phyloP scores from a whole-genome alignment of 768 basidiomycete species.

The Suillus subalutaceus region DNA sequence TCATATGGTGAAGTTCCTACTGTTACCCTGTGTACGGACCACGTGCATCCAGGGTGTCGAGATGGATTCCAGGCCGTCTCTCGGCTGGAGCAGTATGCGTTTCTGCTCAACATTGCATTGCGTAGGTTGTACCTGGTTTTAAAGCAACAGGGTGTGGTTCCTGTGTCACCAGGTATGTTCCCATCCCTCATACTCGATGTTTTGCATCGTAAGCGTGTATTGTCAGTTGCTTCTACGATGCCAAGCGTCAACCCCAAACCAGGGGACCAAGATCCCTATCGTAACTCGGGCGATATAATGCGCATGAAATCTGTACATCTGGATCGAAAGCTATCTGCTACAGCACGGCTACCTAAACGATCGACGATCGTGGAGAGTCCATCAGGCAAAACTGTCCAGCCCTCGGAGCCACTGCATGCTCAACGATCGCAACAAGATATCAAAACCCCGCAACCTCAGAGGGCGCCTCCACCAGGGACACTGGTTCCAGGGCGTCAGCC shows the following conservation, averaged over 20 bases:
- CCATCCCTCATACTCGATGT: conserved; percentile 10
- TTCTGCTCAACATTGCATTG: conserved; percentile 93
- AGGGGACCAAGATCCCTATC: conserved; percentile 72
- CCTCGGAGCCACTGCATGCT: conserved; percentile 55
- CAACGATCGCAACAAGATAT: conserved; percentile 51
- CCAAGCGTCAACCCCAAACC: conserved; percentile 35
- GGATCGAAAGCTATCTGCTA: conserved; percentile 94
- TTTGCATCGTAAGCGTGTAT: conserved; percentile 15
- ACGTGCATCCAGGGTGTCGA: conserved; percentile 67
- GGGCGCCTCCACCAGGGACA: conserved; percentile 40
- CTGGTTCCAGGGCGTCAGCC: conserved; percentile 39
- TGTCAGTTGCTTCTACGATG: conserved; percentile 32
- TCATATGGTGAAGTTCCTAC: conserved; percentile 77
- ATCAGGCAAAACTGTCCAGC: conserved; percentile 81
- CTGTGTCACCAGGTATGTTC: conserved; percentile 70
- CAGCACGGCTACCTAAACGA: conserved; percentile 87
- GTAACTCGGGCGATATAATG: conserved; percentile 89
- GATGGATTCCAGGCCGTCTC: conserved; percentile 90
- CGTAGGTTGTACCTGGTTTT: conserved; percentile 85
- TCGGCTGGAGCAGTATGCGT: conserved; percentile 95
- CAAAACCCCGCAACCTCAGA: conserved; percentile 41
- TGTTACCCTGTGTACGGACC: conserved; percentile 76
- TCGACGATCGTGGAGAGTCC: conserved; percentile 97
- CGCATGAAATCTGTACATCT: conserved; percentile 93
- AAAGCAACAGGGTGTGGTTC: conserved; percentile 88